These are phyloP conservation scores for Coemansia sp. DNA, from an alignment of 192 early-diverging fungal genomes.

Conservation along the genomic window DNA sequence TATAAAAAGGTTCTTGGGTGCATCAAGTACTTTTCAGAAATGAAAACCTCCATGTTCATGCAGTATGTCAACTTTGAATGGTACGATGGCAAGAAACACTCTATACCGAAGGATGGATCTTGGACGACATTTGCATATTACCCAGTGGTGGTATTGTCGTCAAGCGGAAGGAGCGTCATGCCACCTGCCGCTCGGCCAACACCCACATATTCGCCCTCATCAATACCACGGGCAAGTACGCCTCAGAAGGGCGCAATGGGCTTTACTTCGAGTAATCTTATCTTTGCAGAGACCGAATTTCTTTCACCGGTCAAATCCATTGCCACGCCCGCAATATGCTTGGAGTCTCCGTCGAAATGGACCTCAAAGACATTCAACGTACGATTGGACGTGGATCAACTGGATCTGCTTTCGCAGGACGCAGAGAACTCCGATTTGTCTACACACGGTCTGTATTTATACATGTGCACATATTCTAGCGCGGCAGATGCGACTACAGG, in stretches of 20 bases:
- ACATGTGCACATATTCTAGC: conserved; percentile 10
- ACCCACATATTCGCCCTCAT: background rate
- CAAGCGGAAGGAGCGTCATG: conserved; percentile 3
- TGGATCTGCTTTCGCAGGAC: conserved; percentile 3
- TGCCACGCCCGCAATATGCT: background rate
- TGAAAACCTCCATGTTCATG: background rate
- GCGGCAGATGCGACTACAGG: conserved; percentile 16
- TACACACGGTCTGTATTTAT: conserved; percentile 16
- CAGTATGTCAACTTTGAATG: background rate
- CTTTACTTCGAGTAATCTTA: conserved; percentile 7
- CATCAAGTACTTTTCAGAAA: background rate
- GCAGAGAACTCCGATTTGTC: background rate
- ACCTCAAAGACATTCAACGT: conserved; percentile 7
- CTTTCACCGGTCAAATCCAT: conserved; percentile 6
- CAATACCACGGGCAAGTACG: background rate
- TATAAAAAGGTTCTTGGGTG: conserved; percentile 22
- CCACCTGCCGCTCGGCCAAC: too few relatives aligned
- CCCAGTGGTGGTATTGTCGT: conserved; percentile 4
- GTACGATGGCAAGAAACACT: background rate
- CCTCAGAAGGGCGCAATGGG: background rate
- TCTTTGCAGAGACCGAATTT: conserved; percentile 17
- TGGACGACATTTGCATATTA: conserved; percentile 12
- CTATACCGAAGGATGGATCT: conserved; percentile 10
- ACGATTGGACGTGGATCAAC: conserved; percentile 12
- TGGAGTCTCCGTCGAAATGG: conserved; percentile 4